A percentile compares a stretch with the other conserved stretches of the same genome.
phyloP scores from a whole-genome alignment of 768 basidiomycete species.

The Suillus weaverae region DNA sequence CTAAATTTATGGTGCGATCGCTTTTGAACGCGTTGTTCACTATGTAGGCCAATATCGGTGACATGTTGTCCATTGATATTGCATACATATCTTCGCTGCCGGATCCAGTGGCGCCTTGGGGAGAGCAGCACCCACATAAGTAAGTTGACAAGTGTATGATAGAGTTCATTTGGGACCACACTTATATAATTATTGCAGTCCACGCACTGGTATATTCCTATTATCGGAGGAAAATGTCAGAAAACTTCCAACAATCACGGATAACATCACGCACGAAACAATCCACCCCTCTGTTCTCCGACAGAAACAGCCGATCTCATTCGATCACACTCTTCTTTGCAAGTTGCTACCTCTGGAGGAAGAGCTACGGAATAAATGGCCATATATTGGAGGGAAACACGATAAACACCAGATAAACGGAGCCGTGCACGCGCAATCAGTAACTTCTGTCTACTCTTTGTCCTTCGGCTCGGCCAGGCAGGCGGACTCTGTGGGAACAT shows the following conservation, averaged over 20 bases:
- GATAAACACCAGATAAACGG: conserved; percentile 11
- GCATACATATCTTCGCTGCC: conserved; percentile 51
- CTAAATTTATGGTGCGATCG: not conserved
- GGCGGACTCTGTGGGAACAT: conserved; percentile 13
- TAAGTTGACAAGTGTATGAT: conserved; percentile 31
- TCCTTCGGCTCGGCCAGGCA: conserved; percentile 22
- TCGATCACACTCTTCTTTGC: conserved; percentile 46
- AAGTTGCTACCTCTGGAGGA: conserved; percentile 53
- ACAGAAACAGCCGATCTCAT: conserved; percentile 36
- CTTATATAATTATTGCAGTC: conserved; percentile 32
- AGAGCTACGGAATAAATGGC: conserved; percentile 49
- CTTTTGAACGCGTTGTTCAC: not conserved
- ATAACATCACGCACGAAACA: conserved; percentile 54
- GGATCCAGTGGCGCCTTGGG: conserved; percentile 59
- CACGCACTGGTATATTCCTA: conserved; percentile 53
- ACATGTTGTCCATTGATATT: conserved; percentile 56
- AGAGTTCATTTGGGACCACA: not conserved
- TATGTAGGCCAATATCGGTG: conserved; percentile 53
- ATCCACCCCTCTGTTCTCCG: conserved; percentile 60
- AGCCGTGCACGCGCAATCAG: conserved; percentile 11
- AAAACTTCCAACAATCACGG: conserved; percentile 42
- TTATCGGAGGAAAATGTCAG: conserved; percentile 48
- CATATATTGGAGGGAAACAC: conserved; percentile 32
- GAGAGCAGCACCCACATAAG: conserved; percentile 62
- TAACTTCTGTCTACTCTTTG: conserved; percentile 5